These are phyloP conservation scores for Isabelozyma pseudorhagii DNA, from an alignment of 805 yeast species.

Conservation along the genomic window DNA sequence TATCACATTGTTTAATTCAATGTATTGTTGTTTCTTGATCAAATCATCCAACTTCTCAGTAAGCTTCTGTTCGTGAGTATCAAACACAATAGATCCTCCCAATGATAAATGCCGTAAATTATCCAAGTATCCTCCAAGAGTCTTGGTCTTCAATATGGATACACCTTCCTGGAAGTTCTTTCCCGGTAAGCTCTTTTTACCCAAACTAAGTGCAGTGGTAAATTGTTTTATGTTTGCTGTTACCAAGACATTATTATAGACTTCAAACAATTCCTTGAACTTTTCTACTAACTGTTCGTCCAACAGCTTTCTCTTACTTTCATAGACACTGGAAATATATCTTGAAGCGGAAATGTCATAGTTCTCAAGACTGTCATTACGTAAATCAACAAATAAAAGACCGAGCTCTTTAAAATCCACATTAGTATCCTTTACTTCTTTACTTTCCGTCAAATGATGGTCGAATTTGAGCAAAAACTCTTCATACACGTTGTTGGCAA, in stretches of 20 bases:
- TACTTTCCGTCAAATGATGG: constrained; percentile 7
- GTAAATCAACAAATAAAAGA: constrained; percentile 37
- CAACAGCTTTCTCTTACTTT: constrained; percentile 55
- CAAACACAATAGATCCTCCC: constrained; percentile 24
- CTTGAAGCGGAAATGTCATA: constrained; percentile 77
- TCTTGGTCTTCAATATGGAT: constrained; percentile 1
- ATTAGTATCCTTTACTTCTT: background rate
- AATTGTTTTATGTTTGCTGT: background rate
- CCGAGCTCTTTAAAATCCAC: constrained; percentile 50
- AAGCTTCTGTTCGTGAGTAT: constrained; percentile 10
- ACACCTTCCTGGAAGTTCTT: constrained; percentile 7
- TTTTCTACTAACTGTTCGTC: constrained; percentile 32
- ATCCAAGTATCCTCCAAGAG: constrained; percentile 9
- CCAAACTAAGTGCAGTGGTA: background rate
- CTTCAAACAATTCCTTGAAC: constrained; percentile 36
- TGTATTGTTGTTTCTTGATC: constrained; percentile 29
- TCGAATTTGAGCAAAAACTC: constrained; percentile 23
- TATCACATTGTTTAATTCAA: constrained; percentile 30
- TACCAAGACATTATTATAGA: constrained; percentile 14
- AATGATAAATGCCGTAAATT: constrained; percentile 21
- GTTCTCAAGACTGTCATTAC: constrained; percentile 42
- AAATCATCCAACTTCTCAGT: constrained; percentile 41
- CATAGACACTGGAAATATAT: constrained; percentile 65
- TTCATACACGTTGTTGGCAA: constrained; percentile 42
- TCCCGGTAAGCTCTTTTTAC: constrained; percentile 1